Conservation (phyloP, 148 eudicot species). For the Fagopyrum tataricum region DNA sequence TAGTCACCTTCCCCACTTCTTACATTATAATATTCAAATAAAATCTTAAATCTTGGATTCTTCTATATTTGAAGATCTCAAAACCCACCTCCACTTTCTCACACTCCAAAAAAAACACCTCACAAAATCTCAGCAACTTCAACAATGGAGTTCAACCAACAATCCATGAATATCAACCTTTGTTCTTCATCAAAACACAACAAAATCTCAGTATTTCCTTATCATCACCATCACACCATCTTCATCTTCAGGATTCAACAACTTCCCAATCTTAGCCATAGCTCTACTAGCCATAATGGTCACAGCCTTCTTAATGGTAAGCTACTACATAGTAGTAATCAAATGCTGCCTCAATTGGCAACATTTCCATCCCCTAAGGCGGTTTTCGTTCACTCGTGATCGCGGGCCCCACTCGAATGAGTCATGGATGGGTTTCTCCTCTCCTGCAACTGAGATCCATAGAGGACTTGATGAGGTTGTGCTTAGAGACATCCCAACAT, state of each 20-base stretch:
- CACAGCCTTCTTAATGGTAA: slow-evolving; percentile 53
- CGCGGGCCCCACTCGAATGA: not conserved
- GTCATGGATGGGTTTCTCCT: slow-evolving; percentile 12
- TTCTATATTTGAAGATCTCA: slow-evolving; percentile 5
- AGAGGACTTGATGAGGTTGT: slow-evolving; percentile 62
- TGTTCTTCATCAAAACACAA: too few species aligned
- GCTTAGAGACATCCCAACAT: slow-evolving; percentile 59
- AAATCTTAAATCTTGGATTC: not conserved
- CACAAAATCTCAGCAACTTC: not conserved
- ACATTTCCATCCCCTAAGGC: slow-evolving; percentile 35
- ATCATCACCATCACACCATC: not conserved
- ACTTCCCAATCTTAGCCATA: slow-evolving; percentile 66
- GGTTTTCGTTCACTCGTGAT: slow-evolving; percentile 30
- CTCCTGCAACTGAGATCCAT: slow-evolving; percentile 37
- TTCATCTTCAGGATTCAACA: slow-evolving; percentile 6
- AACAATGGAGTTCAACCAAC: not conserved
- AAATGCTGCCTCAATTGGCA: slow-evolving; percentile 69
- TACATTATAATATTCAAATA: not conserved
- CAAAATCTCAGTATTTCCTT: too few species aligned
- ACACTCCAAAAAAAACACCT: not conserved
- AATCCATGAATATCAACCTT: too few species aligned
- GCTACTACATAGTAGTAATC: slow-evolving; percentile 75
- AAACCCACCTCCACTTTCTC: not conserved
- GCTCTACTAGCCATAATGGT: slow-evolving; percentile 75
- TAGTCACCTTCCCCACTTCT: not conserved